Evolutionary conservation across 257 asterid genomes (phyloP).

Genomic region (Solanum rostratum): DNA sequence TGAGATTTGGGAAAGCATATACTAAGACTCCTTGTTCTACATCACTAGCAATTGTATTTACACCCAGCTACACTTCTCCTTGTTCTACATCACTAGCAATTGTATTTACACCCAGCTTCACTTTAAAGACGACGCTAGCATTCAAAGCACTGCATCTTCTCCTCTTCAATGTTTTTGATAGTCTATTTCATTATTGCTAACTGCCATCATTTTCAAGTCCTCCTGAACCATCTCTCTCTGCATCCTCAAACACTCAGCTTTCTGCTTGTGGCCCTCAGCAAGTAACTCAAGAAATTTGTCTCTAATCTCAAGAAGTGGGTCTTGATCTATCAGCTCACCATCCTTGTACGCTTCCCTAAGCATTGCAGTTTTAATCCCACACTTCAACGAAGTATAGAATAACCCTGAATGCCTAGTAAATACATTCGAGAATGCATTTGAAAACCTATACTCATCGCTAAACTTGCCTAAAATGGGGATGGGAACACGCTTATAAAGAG

Average conservation of each 20-base stretch:
- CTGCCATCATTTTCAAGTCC: slow-evolving; percentile 37
- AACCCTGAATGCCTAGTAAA: slow-evolving; percentile 88
- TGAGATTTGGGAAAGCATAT: background rate
- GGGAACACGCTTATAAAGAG: slow-evolving; percentile 60
- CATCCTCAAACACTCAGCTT: slow-evolving; percentile 38
- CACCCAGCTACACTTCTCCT: too few species aligned
- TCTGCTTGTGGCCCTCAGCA: slow-evolving; percentile 45
- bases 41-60: background rate
- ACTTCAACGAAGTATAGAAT: slow-evolving; percentile 75
- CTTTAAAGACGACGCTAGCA: background rate
- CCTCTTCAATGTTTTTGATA: background rate
- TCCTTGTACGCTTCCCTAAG: slow-evolving; percentile 86
- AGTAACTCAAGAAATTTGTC: slow-evolving; percentile 63
- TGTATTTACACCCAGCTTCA: background rate
- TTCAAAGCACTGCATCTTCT: background rate
- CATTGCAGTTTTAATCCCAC: slow-evolving; percentile 81
- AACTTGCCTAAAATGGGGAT: slow-evolving; percentile 62
- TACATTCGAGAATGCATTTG: slow-evolving; percentile 63
- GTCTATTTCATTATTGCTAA: background rate
- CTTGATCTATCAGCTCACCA: slow-evolving; percentile 25
- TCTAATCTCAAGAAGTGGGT: slow-evolving; percentile 41
- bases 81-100: background rate
- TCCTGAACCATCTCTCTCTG: slow-evolving; percentile 23
- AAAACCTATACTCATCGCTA: slow-evolving; percentile 66
- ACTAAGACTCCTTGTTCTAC: background rate